Base-by-base conservation (phyloP, 2,329 filamentous ascomycete genomes). In the Raffaelea deltoideospora region DNA sequence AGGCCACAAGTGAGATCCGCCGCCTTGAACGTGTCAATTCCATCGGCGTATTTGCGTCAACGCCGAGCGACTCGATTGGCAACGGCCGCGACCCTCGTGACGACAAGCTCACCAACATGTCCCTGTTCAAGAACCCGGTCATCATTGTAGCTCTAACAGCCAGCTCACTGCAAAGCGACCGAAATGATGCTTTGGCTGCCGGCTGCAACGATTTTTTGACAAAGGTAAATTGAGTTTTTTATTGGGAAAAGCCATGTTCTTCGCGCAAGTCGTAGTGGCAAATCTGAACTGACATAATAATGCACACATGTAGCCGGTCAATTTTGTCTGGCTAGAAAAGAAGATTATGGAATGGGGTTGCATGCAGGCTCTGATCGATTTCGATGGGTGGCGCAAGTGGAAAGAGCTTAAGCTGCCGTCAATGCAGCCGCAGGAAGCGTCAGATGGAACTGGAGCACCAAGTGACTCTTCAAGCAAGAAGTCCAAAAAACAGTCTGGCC, bases 261-360 rank as follows among this genome's bases (percentile, higher is more conserved):
- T 37, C 33, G 15, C 5, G n/a, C n/a, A n/a, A n/a, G n/a, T n/a
- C n/a, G n/a, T n/a, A n/a, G n/a, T n/a, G n/a, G n/a, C n/a, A n/a
- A n/a, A n/a, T n/a, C n/a, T n/a, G n/a, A n/a, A n/a, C n/a, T n/a
- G n/a, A n/a, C n/a, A n/a, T n/a, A n/a, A n/a, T n/a, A n/a, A n/a
- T n/a, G n/a, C n/a, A n/a, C n/a, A 4, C 23, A 10, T 33, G 31
- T 52, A 94, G 84, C 90, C 90, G 17, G 88, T 98, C 47, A 93
- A 93, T 55, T 95, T 95, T 53, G 81, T 92, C 41, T 98, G 88
- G 87, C 72, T 98, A 20, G 85, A 95, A 56, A 76, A 88, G 40
- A 98, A 98, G 57, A 87, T 96, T 48, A 95, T 92, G 61, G 90
- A 98, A 65, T 98, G 90, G 90, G 90, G 90, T 39, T 96, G 90